Conservation (phyloP, 139 green algal genomes). For the Chlorella sp. region DNA sequence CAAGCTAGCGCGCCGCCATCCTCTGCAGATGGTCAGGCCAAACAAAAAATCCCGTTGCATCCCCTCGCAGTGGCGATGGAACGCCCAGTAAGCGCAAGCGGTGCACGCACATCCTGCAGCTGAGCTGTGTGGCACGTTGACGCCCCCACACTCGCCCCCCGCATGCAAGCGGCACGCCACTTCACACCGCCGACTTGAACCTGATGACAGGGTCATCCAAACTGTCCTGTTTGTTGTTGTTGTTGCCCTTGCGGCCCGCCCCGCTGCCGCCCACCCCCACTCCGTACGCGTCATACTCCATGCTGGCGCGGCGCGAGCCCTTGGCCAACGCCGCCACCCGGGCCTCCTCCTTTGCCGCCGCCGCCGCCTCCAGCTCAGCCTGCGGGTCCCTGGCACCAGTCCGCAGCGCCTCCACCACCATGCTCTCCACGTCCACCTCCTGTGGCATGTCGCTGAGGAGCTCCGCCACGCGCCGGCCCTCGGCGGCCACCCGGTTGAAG, state of each 20-base stretch:
- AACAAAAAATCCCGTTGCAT: too few species aligned
- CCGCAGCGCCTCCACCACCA: neutral
- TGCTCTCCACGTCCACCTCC: neutral
- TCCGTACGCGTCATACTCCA: too few species aligned
- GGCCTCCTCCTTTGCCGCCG: neutral
- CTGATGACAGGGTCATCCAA: neutral
- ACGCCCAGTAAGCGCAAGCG: too few species aligned
- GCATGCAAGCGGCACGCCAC: neutral
- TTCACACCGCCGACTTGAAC: neutral
- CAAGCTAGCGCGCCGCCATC: too few species aligned
- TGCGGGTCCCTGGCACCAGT: too few species aligned
- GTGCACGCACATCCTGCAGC: too few species aligned
- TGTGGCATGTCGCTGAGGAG: neutral
- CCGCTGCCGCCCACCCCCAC: too few species aligned
- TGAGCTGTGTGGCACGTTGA: too few species aligned
- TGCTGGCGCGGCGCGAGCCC: neutral
- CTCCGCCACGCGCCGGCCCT: neutral
- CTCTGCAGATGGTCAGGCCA: too few species aligned
- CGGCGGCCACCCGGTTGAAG: neutral
- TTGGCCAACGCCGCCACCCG: neutral
- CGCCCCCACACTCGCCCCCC: neutral
- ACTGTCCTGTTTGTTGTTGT: too few species aligned
- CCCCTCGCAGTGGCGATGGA: too few species aligned
- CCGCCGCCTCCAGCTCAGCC: neutral
- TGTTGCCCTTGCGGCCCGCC: too few species aligned